phyloP scores from a whole-genome alignment of 208 protist genomes.

The Acanthamoeba culbertsoni region DNA sequence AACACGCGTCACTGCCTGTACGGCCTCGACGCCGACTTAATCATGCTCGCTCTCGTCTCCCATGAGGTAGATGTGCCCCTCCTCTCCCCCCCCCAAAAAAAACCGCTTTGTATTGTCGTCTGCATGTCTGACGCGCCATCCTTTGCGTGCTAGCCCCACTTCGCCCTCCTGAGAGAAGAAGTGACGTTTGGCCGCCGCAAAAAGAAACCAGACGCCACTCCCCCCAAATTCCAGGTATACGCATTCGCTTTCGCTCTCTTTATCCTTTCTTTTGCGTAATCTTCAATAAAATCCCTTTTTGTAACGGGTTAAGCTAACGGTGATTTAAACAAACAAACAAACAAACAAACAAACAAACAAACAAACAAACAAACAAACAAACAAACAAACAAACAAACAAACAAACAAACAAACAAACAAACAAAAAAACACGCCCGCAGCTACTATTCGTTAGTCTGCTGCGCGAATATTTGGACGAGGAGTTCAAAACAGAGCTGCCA shows the following conservation, averaged over 20 bases:
- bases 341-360: too few species aligned
- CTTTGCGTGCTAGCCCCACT: constrained; percentile 84
- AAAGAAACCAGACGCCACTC: constrained; percentile 70
- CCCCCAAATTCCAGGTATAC: background rate
- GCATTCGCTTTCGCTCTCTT: background rate
- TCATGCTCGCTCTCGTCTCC: constrained; percentile 95
- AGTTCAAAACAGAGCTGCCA: constrained; percentile 78
- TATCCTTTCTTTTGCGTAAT: background rate
- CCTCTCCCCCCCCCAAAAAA: background rate
- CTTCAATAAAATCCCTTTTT: background rate
- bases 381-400: too few species aligned
- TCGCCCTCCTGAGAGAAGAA: constrained; percentile 95
- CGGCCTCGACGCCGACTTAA: constrained; percentile 97
- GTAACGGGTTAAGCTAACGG: background rate
- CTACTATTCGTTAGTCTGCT: constrained; percentile 89
- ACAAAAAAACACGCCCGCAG: constrained; percentile 28
- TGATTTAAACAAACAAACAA: too few species aligned
- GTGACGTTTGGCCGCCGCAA: constrained; percentile 57
- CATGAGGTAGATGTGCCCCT: constrained; percentile 80
- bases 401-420: too few species aligned
- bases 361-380: too few species aligned
- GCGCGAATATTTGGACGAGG: constrained; percentile 94
- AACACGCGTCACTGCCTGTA: constrained; percentile 97
- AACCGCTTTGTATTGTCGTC: background rate
- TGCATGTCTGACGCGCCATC: background rate